Conservation (phyloP, 257 asterid genomes). For the Solanum appendiculatum region DNA sequence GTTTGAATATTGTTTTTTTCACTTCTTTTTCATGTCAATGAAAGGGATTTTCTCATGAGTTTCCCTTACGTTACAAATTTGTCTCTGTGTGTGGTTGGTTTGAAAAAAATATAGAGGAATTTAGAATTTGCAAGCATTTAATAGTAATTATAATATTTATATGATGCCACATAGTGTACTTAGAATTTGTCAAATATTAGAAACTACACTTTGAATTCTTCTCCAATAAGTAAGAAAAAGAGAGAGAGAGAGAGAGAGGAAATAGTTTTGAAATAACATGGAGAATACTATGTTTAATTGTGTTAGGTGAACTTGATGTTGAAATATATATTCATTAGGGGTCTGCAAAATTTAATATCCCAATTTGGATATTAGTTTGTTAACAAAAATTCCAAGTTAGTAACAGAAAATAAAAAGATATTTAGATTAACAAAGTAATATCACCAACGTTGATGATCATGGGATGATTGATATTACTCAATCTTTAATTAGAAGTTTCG, state of each 20-base stretch:
- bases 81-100: background rate
- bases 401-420: background rate
- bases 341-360: background rate
- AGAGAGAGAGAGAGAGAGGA: too few species aligned
- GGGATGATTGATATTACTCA: background rate
- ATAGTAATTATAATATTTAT: background rate
- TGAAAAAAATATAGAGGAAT: background rate
- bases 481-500: background rate
- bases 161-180: background rate
- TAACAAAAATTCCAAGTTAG: background rate
- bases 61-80: background rate
- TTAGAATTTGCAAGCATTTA: background rate
- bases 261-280: background rate
- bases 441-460: background rate
- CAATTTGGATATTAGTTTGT: background rate
- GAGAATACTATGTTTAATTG: background rate
- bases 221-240: background rate
- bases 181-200: slow-evolving; percentile 1
- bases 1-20: background rate
- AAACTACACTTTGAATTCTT: background rate
- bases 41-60: background rate
- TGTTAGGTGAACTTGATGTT: background rate
- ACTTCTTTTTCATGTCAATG: background rate
- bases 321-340: background rate
- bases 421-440: background rate